Base-by-base conservation (phyloP, 805 yeast species). In the Nakazawaea anatomiae region DNA sequence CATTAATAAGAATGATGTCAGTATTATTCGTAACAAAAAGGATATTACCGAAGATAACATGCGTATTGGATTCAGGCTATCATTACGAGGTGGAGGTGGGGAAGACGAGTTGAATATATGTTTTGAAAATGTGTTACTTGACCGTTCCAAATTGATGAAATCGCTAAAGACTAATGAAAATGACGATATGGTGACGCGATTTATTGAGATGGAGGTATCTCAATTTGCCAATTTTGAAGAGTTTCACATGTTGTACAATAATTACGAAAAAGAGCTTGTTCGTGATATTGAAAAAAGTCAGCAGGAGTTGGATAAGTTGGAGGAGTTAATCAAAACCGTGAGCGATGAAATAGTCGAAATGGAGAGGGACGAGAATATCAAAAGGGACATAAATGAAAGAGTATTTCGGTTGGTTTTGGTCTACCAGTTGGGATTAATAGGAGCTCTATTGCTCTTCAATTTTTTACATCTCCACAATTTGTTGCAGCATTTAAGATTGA, bases 121-220 rank as follows among this genome's bases (percentile, higher is more conserved):
- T 39, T 49, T 49, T 40, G 52, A 43, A 27, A 44, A 49, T 39
- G 35, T 49, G 9, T 49, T 49, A 31, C 18, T 49, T n/a, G 52
- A 49, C 31, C 41, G 48, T 32, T 49, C 52, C 2, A 43, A 49
- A 44, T 49, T 49, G 35, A 29, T 49, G 29, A 49, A 49, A 44
- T 44, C 48, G 18, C n/a, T 39, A 11, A 49, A 49, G 30, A 34
- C 36, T 18, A 46, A 49, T 38, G 52, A 44, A 14, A 14, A 18
- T 5, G 39, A 43, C n/a, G 44, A 28, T 7, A 29, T 42, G 25
- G 31, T 48, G 9, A 8, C 42, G 7, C 36, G 51, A 31, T 42
- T 41, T 12, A 14, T 49, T 2, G 47, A 44, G 14, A 32, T 49
- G 4, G 45, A 43, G 6, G n/a, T 49, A 10, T 5, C 8, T 2